Evolutionary conservation across 768 basidiomycete species (phyloP).

Genomic region (Scleroderma bovista): DNA sequence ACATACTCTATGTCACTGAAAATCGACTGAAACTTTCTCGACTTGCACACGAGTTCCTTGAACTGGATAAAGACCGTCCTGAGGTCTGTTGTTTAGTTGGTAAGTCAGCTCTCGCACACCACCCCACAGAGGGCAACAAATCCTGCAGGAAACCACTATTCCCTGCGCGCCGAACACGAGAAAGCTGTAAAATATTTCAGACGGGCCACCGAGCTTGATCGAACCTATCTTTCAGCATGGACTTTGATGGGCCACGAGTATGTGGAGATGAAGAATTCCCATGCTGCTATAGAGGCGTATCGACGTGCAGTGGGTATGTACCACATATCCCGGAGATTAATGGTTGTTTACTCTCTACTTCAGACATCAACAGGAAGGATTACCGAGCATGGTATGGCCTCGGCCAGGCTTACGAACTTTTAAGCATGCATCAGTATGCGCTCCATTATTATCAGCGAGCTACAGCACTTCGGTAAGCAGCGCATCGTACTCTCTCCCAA

Average conservation of each 20-base stretch:
- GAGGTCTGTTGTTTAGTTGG: slow-evolving; percentile 96
- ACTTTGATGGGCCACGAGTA: slow-evolving; percentile 99
- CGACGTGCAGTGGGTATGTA: slow-evolving; percentile 88
- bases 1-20: slow-evolving; percentile 94
- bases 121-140: not conserved
- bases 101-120: slow-evolving; percentile 31
- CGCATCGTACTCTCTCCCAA: not conserved
- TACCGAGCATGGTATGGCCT: slow-evolving; percentile 98
- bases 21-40: slow-evolving; percentile 83
- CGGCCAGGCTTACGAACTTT: slow-evolving; percentile 93
- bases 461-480: slow-evolving; percentile 75
- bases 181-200: slow-evolving; percentile 95
- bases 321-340: not conserved
- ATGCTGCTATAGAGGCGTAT: slow-evolving; percentile 98
- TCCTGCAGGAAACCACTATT: slow-evolving; percentile 89
- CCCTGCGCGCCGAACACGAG: slow-evolving; percentile 87
- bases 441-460: slow-evolving; percentile 96
- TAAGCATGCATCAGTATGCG: slow-evolving; percentile 96
- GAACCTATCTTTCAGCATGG: slow-evolving; percentile 95
- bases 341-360: not conserved
- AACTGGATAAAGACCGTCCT: slow-evolving; percentile 87
- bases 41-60: slow-evolving; percentile 87
- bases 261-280: slow-evolving; percentile 98
- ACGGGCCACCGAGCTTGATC: slow-evolving; percentile 90
- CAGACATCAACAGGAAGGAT: slow-evolving; percentile 95